Evolutionary conservation across 1,284 basidiomycete species (phyloP).

Genomic region (Melampsora larici-populina): DNA sequence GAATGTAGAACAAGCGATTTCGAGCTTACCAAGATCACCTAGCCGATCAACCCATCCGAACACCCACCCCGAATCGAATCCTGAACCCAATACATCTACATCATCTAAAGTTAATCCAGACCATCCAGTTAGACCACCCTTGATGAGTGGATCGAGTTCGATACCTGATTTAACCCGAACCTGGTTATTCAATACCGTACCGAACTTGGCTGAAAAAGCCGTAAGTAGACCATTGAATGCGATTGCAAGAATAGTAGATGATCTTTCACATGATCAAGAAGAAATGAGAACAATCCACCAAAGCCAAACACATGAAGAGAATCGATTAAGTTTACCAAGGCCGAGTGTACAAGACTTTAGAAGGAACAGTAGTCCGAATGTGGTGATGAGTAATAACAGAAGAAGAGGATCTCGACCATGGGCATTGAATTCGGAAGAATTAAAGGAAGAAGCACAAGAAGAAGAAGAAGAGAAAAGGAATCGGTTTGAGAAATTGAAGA

Average conservation of each 20-base stretch:
- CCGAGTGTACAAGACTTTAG: background rate
- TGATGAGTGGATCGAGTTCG: background rate
- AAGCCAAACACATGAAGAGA: background rate
- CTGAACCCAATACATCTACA: background rate
- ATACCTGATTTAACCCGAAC: constrained; percentile 23
- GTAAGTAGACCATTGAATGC: constrained; percentile 39
- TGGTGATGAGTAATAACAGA: background rate
- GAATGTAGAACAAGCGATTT: constrained; percentile 36
- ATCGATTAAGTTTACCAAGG: background rate
- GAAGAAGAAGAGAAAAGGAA: background rate
- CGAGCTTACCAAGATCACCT: constrained; percentile 2
- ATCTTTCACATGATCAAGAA: constrained; percentile 19
- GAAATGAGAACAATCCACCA: background rate
- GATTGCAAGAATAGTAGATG: constrained; percentile 37
- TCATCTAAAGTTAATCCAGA: background rate
- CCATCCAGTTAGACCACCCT: background rate
- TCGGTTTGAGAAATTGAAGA: constrained; percentile 17
- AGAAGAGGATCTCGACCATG: background rate
- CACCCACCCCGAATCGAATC: background rate
- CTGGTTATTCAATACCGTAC: constrained; percentile 35
- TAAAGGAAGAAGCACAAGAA: background rate
- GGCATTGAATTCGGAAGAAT: background rate
- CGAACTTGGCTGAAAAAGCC: constrained; percentile 26
- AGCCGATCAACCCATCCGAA: background rate
- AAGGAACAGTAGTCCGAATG: background rate